phyloP scores from a whole-genome alignment of 208 protist species.

The Leishmania lainsoni region DNA sequence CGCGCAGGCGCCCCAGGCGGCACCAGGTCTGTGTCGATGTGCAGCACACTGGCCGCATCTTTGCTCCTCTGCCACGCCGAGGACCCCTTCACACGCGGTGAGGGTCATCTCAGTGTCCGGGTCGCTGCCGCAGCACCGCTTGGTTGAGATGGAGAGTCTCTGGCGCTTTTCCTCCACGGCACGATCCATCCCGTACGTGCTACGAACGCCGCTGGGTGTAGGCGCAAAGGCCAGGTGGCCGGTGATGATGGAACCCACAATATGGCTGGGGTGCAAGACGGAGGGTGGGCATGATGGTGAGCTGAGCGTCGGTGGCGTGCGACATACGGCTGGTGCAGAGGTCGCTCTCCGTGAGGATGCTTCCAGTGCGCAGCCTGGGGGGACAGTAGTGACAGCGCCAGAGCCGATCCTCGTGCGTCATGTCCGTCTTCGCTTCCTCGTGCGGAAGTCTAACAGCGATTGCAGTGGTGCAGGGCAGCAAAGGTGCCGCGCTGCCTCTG shows the following conservation, averaged over 20 bases:
- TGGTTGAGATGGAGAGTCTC: neutral
- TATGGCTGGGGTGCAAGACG: neutral
- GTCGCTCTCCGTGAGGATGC: neutral
- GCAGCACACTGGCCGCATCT: neutral
- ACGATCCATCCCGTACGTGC: neutral
- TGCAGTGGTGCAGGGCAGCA: neutral
- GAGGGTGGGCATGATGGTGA: neutral
- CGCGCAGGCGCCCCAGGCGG: neutral
- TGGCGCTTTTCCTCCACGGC: neutral
- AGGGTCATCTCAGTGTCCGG: neutral
- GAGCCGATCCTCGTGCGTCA: neutral
- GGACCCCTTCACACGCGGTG: neutral
- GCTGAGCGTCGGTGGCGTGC: neutral
- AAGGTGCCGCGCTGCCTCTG: neutral
- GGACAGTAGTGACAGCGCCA: neutral
- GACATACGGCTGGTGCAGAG: neutral
- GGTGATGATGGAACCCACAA: neutral
- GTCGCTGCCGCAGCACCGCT: constrained; percentile 5
- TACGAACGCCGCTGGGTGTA: neutral
- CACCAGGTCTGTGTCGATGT: neutral
- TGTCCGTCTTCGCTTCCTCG: neutral
- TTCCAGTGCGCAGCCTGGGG: neutral
- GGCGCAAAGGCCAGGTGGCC: neutral
- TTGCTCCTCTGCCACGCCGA: neutral
- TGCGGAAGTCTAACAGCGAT: neutral